Evolutionary conservation across 2,329 filamentous ascomycete species (phyloP), one percentile per base, ranked within the genome.

Genomic region (Purpureocillium lavendulum): DNA sequence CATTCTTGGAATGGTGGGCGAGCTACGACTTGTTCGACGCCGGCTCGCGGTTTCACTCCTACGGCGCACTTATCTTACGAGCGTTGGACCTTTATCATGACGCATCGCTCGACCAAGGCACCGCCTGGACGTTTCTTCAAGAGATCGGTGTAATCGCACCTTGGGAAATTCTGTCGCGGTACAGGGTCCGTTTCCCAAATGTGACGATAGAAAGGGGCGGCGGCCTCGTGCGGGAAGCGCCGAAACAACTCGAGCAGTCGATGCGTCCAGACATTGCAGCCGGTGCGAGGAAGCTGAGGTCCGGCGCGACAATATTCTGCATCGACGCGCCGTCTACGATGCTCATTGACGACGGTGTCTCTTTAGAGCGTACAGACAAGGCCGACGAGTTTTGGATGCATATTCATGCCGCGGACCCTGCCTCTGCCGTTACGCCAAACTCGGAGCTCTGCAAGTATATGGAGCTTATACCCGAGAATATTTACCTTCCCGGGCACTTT

Each of bases 341-440:
- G 21, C 79, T 90, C 49, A 83, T 92, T 42, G 86, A 94, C 49
- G 86, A 94, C 54, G 86, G 81, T 2, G 62, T 94, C 8, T 90
- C 85, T 1, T 53, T 92, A 7, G 80, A 87, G 53, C 57, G 60
- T 34, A 73, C 80, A 1, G 60, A 66, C 4, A 64, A 58, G 14
- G 45, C 68, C 15, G 55, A 68, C 37, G 69, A 83, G 47, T 77
- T 75, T 51, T 92, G 86, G 86, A 66, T 90, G 24, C 84, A 88
- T 52, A 62, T 87, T 26, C 86, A 92, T 56, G 73, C 84, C 32
- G 86, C 87, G 12, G 87, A 92, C 52, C 85, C 85, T 8, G 82
- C 82, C 3, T 84, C 86, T 5, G 75, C 76, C 42, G 77, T 92
- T 45, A 51, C 64, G 15, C 74, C 76, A 14, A 65, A 75, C 16